These are phyloP conservation scores for Sordariomycetes sp. DNA, from an alignment of 2,329 filamentous ascomycete species.

Conservation along the genomic window DNA sequence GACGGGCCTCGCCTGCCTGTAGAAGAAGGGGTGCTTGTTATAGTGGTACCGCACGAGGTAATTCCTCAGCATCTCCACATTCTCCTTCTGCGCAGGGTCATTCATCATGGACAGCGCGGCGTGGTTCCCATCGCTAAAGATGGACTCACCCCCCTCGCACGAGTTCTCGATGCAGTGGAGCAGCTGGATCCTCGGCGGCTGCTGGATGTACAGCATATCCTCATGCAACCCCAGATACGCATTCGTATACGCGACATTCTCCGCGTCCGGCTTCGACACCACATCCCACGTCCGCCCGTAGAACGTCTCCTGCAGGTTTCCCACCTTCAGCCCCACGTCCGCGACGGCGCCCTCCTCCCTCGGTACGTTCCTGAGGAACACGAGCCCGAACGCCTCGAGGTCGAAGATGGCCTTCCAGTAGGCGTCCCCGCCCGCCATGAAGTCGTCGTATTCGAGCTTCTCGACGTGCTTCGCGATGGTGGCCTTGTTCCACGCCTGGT, in stretches of 20 bases:
- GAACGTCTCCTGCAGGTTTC: slow-evolving; percentile 71
- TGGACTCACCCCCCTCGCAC: slow-evolving; percentile 65
- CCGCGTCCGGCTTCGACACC: slow-evolving; percentile 63
- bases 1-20: slow-evolving; percentile 43
- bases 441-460: slow-evolving; percentile 57
- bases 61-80: slow-evolving; percentile 23
- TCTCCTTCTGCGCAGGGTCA: not conserved
- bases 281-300: slow-evolving; percentile 91
- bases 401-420: slow-evolving; percentile 50
- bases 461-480: slow-evolving; percentile 16
- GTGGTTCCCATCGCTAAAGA: slow-evolving; percentile 67
- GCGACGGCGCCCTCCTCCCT: slow-evolving; percentile 51
- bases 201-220: slow-evolving; percentile 76
- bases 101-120: slow-evolving; percentile 33
- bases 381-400: slow-evolving; percentile 54
- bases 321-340: slow-evolving; percentile 58
- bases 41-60: slow-evolving; percentile 53
- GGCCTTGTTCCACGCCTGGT: slow-evolving; percentile 25
- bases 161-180: slow-evolving; percentile 81
- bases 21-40: slow-evolving; percentile 49
- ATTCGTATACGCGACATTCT: slow-evolving; percentile 86
- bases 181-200: slow-evolving; percentile 71
- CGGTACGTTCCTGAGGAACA: slow-evolving; percentile 68
- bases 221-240: slow-evolving; percentile 79
- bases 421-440: slow-evolving; percentile 43